Evolutionary conservation across 345 rosid species (phyloP).

Genomic region (Lepidium aucheri): DNA sequence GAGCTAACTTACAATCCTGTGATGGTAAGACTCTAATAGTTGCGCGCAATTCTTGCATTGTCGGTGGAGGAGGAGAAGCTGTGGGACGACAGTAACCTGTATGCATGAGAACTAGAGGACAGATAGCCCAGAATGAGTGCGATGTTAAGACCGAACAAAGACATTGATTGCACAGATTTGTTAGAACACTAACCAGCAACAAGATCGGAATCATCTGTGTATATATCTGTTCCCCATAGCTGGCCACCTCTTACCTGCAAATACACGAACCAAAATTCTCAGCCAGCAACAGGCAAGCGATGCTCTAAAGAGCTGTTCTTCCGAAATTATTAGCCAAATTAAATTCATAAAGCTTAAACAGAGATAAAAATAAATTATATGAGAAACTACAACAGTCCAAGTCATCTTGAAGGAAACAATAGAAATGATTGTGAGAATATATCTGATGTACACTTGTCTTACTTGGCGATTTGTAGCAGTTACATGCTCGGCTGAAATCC

Average conservation of each 20-base stretch:
- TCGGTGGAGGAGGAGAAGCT: slow-evolving; percentile 91
- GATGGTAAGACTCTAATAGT: slow-evolving; percentile 84
- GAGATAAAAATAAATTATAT: background rate
- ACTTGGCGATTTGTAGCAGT: slow-evolving; percentile 99
- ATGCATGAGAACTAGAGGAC: slow-evolving; percentile 89
- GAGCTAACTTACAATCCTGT: slow-evolving; percentile 68
- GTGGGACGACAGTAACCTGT: slow-evolving; percentile 98
- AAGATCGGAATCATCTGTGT: slow-evolving; percentile 97
- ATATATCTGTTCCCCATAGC: slow-evolving; percentile 96
- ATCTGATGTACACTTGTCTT: slow-evolving; percentile 25
- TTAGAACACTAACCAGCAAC: slow-evolving; percentile 69
- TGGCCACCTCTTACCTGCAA: slow-evolving; percentile 96
- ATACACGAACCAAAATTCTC: slow-evolving; percentile 3
- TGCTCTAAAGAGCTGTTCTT: background rate
- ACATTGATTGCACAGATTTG: slow-evolving; percentile 2
- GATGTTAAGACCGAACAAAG: slow-evolving; percentile 4
- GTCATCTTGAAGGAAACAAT: background rate
- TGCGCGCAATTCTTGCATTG: slow-evolving; percentile 86
- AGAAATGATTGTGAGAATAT: background rate
- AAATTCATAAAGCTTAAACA: background rate
- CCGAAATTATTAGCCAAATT: background rate
- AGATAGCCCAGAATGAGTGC: slow-evolving; percentile 22
- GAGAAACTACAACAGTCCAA: background rate
- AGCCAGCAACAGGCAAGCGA: background rate
- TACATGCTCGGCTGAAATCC: slow-evolving; percentile 95